Evolutionary conservation across 768 basidiomycete species (phyloP), one percentile per base, ranked within the genome.

Genomic region (Psilocybe subaeruginosa): DNA sequence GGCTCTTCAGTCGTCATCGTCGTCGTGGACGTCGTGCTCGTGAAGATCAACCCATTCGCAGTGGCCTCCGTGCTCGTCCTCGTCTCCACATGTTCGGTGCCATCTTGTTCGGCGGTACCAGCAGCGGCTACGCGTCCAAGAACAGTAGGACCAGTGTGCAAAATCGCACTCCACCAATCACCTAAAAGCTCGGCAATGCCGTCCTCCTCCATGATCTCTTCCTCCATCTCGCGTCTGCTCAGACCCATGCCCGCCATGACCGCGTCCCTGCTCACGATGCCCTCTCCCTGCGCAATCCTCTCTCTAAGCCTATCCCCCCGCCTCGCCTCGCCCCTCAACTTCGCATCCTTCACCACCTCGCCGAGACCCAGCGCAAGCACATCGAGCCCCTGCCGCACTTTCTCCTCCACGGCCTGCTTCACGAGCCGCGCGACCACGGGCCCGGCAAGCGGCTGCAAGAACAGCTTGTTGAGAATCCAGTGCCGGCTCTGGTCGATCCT

Each of bases 401-500:
- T 71, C 49, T 71, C 69, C 53, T 77, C 73, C 41, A 77, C 17
- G 5, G 67, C 61, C 4, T 55, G 57, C 56, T 70, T 66, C 46
- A 74, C 62, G 37, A 76, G 50, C 8, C 67, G 59, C 3, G 69
- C 64, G 8, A 78, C 70, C 0, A 72, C 41, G 0, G 77, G 74
- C 4, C 73, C 73, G 0, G 74, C 73, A 17, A 79, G 69, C 0
- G 74, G 77, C 57, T 78, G 73, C 17, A 78, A 60, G 5, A 77
- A 48, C 8, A 74, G 48, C 27, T 74, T 79, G 63, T 78, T 79
- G 19, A 79, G 54, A 39, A 79, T 71, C 76, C 76, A 79, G 53
- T 80, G 78, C 52, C 72, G 69, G 62, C 76, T 78, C 56, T 74
- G 56, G 31, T 72, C 68, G 45, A 80, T 68, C 48, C 61, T 61